A percentile compares a stretch with the other conserved stretches of the same genome.
Conservation (phyloP, 2,329 filamentous ascomycete species). For the Exophiala mesophila region DNA sequence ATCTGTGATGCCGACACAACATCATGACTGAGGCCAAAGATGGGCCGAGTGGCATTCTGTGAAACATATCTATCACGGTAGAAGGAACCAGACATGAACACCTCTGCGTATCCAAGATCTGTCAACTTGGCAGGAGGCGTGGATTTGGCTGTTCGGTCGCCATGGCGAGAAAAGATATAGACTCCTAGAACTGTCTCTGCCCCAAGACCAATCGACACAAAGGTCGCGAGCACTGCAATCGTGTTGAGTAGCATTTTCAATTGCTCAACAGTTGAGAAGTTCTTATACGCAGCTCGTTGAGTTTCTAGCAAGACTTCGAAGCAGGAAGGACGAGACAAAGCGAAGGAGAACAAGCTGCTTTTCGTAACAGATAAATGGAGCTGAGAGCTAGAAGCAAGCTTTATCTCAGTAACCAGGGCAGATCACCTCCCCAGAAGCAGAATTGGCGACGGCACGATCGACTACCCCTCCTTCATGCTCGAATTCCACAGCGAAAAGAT, state of each 20-base stretch:
- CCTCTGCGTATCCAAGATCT: constrained; percentile 69
- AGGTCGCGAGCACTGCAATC: constrained; percentile 5
- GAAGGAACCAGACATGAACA: constrained; percentile 66
- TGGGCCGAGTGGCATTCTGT: constrained; percentile 53
- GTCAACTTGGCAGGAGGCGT: constrained; percentile 57
- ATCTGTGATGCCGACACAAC: constrained; percentile 64
- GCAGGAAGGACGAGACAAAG: no score
- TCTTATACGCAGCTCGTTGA: no score
- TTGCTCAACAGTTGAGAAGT: no score
- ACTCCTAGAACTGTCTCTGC: constrained; percentile 70
- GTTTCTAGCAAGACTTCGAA: no score
- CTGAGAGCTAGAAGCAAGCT: no score
- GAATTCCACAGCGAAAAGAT: no score
- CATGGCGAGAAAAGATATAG: constrained; percentile 86
- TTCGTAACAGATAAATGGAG: no score
- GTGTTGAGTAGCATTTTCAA: not conserved
- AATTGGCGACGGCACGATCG: no score
- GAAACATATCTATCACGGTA: constrained; percentile 73
- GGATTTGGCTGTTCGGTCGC: constrained; percentile 77
- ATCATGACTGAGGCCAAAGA: constrained; percentile 62
- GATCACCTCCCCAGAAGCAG: no score
- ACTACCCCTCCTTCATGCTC: no score
- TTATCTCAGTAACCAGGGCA: no score
- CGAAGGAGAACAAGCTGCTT: no score
- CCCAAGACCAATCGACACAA: constrained; percentile 13